Base-by-base conservation (phyloP, 140 eudicot species). In the Cichorium intybus region DNA sequence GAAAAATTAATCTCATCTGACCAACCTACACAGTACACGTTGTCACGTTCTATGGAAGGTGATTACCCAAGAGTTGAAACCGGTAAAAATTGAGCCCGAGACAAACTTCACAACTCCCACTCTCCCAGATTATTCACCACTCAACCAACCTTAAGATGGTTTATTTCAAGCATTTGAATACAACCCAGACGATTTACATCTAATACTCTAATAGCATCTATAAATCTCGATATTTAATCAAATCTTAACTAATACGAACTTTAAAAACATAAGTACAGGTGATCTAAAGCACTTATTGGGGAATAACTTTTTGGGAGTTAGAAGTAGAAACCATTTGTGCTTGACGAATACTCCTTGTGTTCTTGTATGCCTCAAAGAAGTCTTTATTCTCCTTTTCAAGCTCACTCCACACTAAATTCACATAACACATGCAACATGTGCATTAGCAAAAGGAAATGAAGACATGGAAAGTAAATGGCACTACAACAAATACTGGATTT, bases 361-460 rank as follows among this genome's bases (percentile, higher is more conserved):
- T 84, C 12, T 71, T 56, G 79, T 89, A 89, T 29, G 75, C 75
- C 57, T 89, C 84, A 51, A 89, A 86, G 80, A 89, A 89, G 68
- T 66, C 87, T 60, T 76, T 83, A 79, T 89, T 89, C 83, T 78
- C 97, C 41, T 89, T 89, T 81, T 89, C 97, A 28, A 89, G 86
- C 85, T 89, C 97, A 34, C 80, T 85, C 97, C 97, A 89, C 72
- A 89, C 97, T 89, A 61, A 15, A 63, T 2, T 2, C 35, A 74
- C 63, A 58, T 50, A 74, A 48, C 56, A 66, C 35, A 49, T 18
- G 18, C 18, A 65, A 51, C 68, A 73, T 64, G 39, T 73, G 72
- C 29, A 66, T 65, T 14, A 65, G 24, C 62, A 56, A 12, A 41
- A 31, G 12, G 31, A 45, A 18, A 20, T 3, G 12, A 43, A 56